Conservation (phyloP, 306 rosid species). For the Oxytropis ochrocephala region DNA sequence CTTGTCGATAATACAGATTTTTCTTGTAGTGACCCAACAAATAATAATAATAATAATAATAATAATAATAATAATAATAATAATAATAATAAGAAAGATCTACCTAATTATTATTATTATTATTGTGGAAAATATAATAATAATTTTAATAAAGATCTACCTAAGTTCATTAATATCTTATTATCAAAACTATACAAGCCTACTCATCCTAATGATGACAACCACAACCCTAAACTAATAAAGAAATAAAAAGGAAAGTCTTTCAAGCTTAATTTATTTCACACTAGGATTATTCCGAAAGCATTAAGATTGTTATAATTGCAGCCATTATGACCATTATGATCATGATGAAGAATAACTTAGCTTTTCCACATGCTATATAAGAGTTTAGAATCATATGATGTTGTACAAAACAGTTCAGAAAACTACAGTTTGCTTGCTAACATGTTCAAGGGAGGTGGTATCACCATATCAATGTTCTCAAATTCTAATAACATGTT, state of each 20-base stretch:
- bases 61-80: no score
- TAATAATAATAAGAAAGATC: no score
- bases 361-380: conserved; percentile 43
- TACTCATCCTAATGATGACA: conserved; percentile 49
- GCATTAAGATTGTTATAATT: conserved; percentile 60
- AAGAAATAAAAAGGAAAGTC: conserved; percentile 23
- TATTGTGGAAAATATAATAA: no score
- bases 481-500: conserved; percentile 35
- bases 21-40: no score
- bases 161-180: not conserved
- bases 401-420: not conserved
- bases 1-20: no score
- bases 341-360: conserved; percentile 31
- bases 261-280: conserved; percentile 33
- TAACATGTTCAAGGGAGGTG: conserved; percentile 56
- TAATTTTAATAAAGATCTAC: not conserved
- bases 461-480: conserved; percentile 44
- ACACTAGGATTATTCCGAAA: conserved; percentile 50
- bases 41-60: no score
- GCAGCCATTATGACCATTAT: conserved; percentile 61
- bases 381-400: conserved; percentile 11
- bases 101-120: no score
- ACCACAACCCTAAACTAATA: conserved; percentile 49
- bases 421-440: not conserved
- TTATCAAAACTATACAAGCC: conserved; percentile 20